These are phyloP conservation scores for Aspergillus glaucus DNA, from an alignment of 2,329 filamentous ascomycete species.

Conservation along the genomic window DNA sequence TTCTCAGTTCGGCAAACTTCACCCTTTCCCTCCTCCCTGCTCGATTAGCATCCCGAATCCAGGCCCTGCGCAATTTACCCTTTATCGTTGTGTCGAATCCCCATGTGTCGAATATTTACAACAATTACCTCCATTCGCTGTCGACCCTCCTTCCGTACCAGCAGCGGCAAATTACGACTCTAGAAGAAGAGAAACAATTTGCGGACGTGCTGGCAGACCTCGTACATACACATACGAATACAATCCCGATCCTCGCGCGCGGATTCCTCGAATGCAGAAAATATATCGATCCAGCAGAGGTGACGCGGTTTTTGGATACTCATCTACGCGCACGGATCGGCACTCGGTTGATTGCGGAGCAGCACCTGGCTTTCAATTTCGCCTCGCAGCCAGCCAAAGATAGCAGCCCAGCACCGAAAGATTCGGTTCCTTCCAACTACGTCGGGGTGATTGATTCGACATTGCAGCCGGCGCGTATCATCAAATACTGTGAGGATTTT, in stretches of 20 bases:
- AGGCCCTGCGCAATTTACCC: constrained; percentile 84
- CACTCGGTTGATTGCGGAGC: constrained; percentile 87
- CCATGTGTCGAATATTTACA: constrained; percentile 88
- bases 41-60: constrained; percentile 86
- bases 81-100: constrained; percentile 99
- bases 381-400: constrained; percentile 66
- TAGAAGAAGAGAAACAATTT: constrained; percentile 85
- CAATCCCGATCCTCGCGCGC: constrained; percentile 83
- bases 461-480: constrained; percentile 70
- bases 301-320: constrained; percentile 88
- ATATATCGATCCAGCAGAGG: constrained; percentile 75
- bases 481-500: constrained; percentile 79
- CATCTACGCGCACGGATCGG: constrained; percentile 91
- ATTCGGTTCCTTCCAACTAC: constrained; percentile 51
- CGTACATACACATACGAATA: constrained; percentile 91
- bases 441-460: constrained; percentile 95
- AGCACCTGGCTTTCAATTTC: constrained; percentile 86
- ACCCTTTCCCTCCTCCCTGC: constrained; percentile 87
- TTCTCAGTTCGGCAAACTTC: constrained; percentile 90
- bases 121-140: constrained; percentile 90
- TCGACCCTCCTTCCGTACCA: constrained; percentile 84
- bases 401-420: constrained; percentile 25
- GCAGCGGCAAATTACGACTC: constrained; percentile 62
- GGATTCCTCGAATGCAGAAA: constrained; percentile 90
- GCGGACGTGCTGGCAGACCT: constrained; percentile 89